Percentiles rank a stretch among this genome's conserved stretches.
Evolutionary conservation across 768 basidiomycete genomes (phyloP).

Genomic region (Boletus tomentosulus): DNA sequence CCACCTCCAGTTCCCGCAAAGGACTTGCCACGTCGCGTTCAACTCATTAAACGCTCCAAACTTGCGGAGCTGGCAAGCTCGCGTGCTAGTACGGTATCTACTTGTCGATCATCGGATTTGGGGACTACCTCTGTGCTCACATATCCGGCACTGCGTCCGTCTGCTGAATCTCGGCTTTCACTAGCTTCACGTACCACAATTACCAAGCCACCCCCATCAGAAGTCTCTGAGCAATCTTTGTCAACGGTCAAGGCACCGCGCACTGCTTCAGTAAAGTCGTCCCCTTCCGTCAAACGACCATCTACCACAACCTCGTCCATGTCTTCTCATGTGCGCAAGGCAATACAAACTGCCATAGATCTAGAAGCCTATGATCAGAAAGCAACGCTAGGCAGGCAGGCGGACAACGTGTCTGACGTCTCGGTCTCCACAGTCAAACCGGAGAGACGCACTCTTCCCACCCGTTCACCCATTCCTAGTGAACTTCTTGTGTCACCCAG

Average conservation of each 20-base stretch:
- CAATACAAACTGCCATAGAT: constrained; percentile 64
- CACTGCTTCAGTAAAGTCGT: constrained; percentile 24
- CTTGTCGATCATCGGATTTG: constrained; percentile 52
- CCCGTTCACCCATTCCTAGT: constrained; percentile 20
- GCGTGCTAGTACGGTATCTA: constrained; percentile 47
- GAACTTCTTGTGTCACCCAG: constrained; percentile 8
- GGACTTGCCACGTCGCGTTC: constrained; percentile 20
- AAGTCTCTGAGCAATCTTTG: constrained; percentile 17
- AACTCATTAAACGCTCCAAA: constrained; percentile 52
- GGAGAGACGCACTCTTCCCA: constrained; percentile 14
- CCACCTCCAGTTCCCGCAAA: constrained; percentile 24
- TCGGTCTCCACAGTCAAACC: constrained; percentile 23
- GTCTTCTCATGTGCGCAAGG: constrained; percentile 58
- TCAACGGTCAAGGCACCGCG: constrained; percentile 22
- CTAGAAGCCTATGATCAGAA: constrained; percentile 50
- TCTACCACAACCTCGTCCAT: constrained; percentile 43
- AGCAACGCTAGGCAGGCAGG: constrained; percentile 3
- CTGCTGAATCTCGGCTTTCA: constrained; percentile 47
- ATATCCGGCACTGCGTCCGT: constrained; percentile 67
- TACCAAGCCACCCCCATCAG: constrained; percentile 9
- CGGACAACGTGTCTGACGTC: constrained; percentile 13
- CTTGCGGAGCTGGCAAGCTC: constrained; percentile 66
- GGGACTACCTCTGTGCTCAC: constrained; percentile 64
- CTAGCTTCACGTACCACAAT: constrained; percentile 25
- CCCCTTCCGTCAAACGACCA: constrained; percentile 21